A percentile compares a stretch with the other conserved stretches of the same genome.
Evolutionary conservation across 257 asterid genomes (phyloP).

Genomic region (Oldenlandia corymbosa): DNA sequence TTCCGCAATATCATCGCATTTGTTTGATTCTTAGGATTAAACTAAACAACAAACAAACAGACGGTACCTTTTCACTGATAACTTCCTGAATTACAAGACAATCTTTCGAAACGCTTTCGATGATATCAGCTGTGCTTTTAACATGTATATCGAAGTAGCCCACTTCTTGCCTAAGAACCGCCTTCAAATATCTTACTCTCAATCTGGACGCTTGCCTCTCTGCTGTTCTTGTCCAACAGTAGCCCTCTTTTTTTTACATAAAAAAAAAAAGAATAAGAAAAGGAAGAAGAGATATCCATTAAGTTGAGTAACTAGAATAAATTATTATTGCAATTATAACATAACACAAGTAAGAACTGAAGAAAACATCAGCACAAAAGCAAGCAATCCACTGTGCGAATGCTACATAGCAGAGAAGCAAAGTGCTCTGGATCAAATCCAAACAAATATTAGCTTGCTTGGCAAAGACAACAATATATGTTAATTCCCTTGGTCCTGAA

Average conservation of each 20-base stretch:
- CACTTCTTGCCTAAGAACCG: conserved; percentile 85
- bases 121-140: conserved; percentile 77
- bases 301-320: too few relatives aligned
- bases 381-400: conserved; percentile 64
- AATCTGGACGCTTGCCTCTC: conserved; percentile 82
- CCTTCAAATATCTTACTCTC: conserved; percentile 63
- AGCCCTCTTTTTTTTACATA: too few relatives aligned
- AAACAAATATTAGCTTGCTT: too few relatives aligned
- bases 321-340: not conserved
- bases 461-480: too few relatives aligned
- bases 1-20: too few relatives aligned
- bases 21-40: too few relatives aligned
- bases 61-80: conserved; percentile 72
- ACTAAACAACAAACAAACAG: not conserved
- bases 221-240: conserved; percentile 92
- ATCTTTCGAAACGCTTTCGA: conserved; percentile 68
- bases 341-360: too few relatives aligned
- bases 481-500: too few relatives aligned
- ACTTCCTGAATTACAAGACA: conserved; percentile 72
- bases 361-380: conserved; percentile 61
- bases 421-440: conserved; percentile 46
- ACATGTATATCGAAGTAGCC: conserved; percentile 81
- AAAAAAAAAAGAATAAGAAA: too few relatives aligned
- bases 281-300: not conserved
- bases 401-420: conserved; percentile 68